phyloP scores from a whole-genome alignment of 495 filamentous ascomycete genomes.

The Lasiosphaeriaceae sp. region DNA sequence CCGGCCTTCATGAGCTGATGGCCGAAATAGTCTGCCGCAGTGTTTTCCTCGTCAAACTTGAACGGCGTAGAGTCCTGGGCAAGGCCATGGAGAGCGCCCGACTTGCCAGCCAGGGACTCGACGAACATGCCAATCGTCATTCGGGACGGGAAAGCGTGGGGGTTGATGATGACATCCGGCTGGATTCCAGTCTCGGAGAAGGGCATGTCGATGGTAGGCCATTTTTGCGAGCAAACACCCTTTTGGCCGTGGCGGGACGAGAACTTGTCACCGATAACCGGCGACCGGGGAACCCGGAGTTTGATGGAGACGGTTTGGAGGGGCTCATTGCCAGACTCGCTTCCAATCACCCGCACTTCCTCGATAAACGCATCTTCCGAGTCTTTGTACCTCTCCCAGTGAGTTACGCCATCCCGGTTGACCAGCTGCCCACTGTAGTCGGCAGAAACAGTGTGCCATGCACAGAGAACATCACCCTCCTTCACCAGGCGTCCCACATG shows the following conservation, averaged over 20 bases:
- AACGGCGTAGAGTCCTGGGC: slow-evolving; percentile 95
- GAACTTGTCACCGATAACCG: slow-evolving; percentile 97
- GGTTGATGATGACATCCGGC: slow-evolving; percentile 97
- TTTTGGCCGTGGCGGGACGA: slow-evolving; percentile 98
- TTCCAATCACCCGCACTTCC: slow-evolving; percentile 85
- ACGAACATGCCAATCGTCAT: slow-evolving; percentile 99
- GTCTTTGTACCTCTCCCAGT: slow-evolving; percentile 90
- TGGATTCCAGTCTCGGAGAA: slow-evolving; percentile 97
- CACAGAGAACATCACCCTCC: slow-evolving; percentile 79
- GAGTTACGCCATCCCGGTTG: slow-evolving; percentile 74
- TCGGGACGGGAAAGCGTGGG: slow-evolving; percentile 98
- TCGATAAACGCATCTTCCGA: slow-evolving; percentile 82
- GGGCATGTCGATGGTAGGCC: slow-evolving; percentile 91
- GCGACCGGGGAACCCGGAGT: slow-evolving; percentile 82
- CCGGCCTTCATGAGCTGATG: slow-evolving; percentile 90
- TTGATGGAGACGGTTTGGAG: slow-evolving; percentile 85
- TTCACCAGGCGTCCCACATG: slow-evolving; percentile 68
- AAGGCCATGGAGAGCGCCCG: slow-evolving; percentile 87
- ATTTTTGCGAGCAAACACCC: slow-evolving; percentile 95
- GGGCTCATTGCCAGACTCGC: slow-evolving; percentile 74
- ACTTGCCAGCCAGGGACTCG: slow-evolving; percentile 92
- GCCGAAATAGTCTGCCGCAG: slow-evolving; percentile 91
- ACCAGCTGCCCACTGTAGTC: slow-evolving; percentile 71
- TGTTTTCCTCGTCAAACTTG: slow-evolving; percentile 87
- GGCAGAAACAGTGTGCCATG: slow-evolving; percentile 80